Evolutionary conservation across 2,329 filamentous ascomycete genomes (phyloP).

Genomic region (Exophiala sp.): DNA sequence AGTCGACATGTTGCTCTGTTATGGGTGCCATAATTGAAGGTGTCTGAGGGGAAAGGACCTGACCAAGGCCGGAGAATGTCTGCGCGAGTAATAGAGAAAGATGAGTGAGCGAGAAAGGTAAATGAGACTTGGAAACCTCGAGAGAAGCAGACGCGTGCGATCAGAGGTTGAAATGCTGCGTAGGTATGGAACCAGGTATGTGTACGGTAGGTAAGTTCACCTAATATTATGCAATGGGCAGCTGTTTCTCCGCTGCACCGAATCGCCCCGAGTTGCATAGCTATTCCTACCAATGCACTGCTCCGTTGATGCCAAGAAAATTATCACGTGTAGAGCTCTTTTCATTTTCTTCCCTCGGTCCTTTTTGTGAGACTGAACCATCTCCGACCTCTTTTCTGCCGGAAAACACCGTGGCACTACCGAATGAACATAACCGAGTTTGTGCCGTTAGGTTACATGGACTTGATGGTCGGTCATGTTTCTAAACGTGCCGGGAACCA

Average conservation of each 20-base stretch:
- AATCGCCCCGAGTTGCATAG: not conserved
- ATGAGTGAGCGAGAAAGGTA: constrained; percentile 24
- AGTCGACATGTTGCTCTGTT: constrained; percentile 73
- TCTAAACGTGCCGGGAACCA: too few species aligned
- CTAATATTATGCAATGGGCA: not conserved
- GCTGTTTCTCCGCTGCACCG: constrained; percentile 12
- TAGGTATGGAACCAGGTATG: not conserved
- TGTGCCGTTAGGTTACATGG: too few species aligned
- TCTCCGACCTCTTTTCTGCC: not conserved
- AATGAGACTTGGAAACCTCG: constrained; percentile 5
- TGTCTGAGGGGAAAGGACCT: constrained; percentile 24
- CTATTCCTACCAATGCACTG: not conserved
- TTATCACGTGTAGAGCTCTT: not conserved
- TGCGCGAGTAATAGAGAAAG: constrained; percentile 29
- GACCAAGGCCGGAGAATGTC: constrained; percentile 27
- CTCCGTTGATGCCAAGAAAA: not conserved
- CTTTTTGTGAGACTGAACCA: not conserved
- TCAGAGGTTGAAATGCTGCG: not conserved
- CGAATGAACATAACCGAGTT: too few species aligned
- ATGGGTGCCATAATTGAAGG: constrained; percentile 73
- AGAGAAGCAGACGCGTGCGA: not conserved
- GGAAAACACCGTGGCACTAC: too few species aligned
- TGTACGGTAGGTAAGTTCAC: not conserved
- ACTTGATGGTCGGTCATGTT: too few species aligned
- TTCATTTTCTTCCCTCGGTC: not conserved